A percentile compares a stretch with the other conserved stretches of the same genome.
phyloP scores from a whole-genome alignment of 345 rosid genomes.

The Garcia nutans region DNA sequence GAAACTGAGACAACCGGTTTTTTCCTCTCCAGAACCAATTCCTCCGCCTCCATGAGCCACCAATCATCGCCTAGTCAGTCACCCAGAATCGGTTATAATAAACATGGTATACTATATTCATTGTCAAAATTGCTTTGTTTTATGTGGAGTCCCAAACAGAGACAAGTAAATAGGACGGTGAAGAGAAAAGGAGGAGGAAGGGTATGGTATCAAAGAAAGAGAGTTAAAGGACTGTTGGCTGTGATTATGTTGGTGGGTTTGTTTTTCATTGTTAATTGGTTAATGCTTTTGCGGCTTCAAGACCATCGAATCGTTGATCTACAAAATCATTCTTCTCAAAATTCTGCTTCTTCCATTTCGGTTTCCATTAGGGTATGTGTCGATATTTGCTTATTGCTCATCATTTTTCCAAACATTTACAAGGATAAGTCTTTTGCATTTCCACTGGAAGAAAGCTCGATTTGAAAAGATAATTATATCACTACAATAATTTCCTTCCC shows the following conservation, averaged over 20 bases:
- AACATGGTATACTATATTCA: constrained; percentile 4
- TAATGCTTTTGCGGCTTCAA: constrained; percentile 67
- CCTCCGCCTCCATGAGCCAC: too few species aligned
- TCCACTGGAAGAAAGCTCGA: not conserved
- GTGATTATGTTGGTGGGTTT: constrained; percentile 52
- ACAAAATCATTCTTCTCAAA: constrained; percentile 31
- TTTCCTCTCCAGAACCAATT: not conserved
- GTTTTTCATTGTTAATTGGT: constrained; percentile 72
- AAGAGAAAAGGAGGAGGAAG: constrained; percentile 49
- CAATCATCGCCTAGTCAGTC: constrained; percentile 12
- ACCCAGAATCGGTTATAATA: not conserved
- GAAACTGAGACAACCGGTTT: not conserved
- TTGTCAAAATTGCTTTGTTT: constrained; percentile 33
- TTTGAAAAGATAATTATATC: too few species aligned
- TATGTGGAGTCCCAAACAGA: constrained; percentile 32
- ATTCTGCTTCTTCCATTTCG: constrained; percentile 40
- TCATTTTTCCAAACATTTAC: not conserved
- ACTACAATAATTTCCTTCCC: not conserved
- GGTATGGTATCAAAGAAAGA: constrained; percentile 46
- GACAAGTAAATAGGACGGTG: constrained; percentile 29
- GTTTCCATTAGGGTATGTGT: constrained; percentile 44
- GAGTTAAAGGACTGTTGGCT: constrained; percentile 43
- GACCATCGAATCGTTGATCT: constrained; percentile 38
- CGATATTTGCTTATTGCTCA: not conserved
- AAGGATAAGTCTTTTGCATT: too few species aligned